Conservation (phyloP, 768 basidiomycete genomes). For the Podaxis sp. region DNA sequence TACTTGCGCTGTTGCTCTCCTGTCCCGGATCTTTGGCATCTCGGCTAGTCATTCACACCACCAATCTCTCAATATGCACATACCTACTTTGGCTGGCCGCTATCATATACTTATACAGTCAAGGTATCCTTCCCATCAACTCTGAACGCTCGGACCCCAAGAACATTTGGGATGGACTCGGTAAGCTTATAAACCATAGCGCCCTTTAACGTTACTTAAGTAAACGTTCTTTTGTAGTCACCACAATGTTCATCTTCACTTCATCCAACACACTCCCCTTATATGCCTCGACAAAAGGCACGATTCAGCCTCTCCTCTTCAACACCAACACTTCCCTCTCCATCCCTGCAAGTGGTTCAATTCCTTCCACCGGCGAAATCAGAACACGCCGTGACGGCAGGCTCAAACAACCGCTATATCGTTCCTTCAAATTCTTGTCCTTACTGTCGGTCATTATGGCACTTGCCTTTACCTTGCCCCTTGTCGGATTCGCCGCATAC, state of each 20-base stretch:
- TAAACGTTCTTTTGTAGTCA: conserved; percentile 37
- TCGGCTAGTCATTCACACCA: conserved; percentile 53
- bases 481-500: conserved; percentile 51
- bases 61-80: conserved; percentile 56
- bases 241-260: conserved; percentile 63
- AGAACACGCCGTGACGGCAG: conserved; percentile 34
- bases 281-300: conserved; percentile 53
- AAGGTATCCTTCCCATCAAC: conserved; percentile 35
- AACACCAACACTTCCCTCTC: neutral
- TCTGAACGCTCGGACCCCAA: conserved; percentile 13
- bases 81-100: conserved; percentile 64
- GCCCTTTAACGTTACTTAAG: neutral
- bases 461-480: conserved; percentile 52
- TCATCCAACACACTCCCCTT: conserved; percentile 65
- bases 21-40: conserved; percentile 55
- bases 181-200: conserved; percentile 39
- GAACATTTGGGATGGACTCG: conserved; percentile 57
- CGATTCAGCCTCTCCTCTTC: conserved; percentile 13
- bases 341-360: conserved; percentile 29
- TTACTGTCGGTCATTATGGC: conserved; percentile 48
- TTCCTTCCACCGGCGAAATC: conserved; percentile 30
- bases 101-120: conserved; percentile 50
- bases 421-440: conserved; percentile 62
- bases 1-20: conserved; percentile 50
- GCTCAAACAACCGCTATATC: conserved; percentile 24